phyloP scores from a whole-genome alignment of 257 asterid species.

The Sherardia arvensis region DNA sequence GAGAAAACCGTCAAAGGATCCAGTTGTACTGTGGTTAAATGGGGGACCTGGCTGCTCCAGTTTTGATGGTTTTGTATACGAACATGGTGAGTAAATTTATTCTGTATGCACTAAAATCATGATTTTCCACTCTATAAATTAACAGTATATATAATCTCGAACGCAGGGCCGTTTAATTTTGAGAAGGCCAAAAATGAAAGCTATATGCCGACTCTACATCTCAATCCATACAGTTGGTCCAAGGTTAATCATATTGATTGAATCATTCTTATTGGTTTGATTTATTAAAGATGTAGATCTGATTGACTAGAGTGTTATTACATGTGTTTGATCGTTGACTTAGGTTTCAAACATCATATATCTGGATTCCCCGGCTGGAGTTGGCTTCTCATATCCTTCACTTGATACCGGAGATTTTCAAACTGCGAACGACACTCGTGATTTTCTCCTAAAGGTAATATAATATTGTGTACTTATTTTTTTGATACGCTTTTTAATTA shows the following conservation, averaged over 20 bases:
- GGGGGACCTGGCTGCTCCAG: conserved; percentile 70
- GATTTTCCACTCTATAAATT: too few species aligned
- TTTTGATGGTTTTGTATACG: conserved; percentile 63
- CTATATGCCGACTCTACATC: conserved; percentile 44
- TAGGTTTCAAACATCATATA: conserved; percentile 46
- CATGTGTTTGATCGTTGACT: too few species aligned
- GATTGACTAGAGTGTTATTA: too few species aligned
- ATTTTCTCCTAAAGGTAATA: conserved; percentile 56
- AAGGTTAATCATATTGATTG: too few species aligned
- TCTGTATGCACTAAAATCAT: too few species aligned
- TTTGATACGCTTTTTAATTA: too few species aligned
- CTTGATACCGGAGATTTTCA: conserved; percentile 32
- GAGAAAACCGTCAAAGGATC: conserved; percentile 30
- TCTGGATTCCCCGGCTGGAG: conserved; percentile 58
- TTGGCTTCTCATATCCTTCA: conserved; percentile 47
- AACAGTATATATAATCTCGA: too few species aligned
- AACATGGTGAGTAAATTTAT: conserved; percentile 35
- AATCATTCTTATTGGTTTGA: too few species aligned
- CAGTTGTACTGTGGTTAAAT: conserved; percentile 62
- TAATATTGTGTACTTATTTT: background rate
- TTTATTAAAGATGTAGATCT: too few species aligned
- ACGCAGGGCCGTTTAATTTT: conserved; percentile 63
- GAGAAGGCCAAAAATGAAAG: conserved; percentile 31
- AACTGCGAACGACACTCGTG: conserved; percentile 43
- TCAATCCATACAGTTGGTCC: conserved; percentile 49